Evolutionary conservation across 768 basidiomycete species (phyloP).

Genomic region (Russula earlei): DNA sequence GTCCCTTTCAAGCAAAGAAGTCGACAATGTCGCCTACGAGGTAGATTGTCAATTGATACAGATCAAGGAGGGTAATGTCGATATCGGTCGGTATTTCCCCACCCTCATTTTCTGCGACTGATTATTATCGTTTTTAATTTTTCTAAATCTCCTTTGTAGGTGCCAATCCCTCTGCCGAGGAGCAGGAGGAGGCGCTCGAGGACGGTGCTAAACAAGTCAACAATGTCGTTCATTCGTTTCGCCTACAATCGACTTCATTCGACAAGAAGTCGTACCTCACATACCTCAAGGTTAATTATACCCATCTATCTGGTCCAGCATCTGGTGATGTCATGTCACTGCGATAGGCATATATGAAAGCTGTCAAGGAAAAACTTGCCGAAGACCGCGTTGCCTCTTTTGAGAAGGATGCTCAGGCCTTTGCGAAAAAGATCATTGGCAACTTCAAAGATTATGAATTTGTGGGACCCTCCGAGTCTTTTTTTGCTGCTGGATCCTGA

Average conservation of each 20-base stretch:
- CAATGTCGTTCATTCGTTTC: constrained; percentile 89
- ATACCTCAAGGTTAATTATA: constrained; percentile 66
- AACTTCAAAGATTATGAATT: constrained; percentile 96
- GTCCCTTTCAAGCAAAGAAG: constrained; percentile 44
- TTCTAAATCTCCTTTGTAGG: constrained; percentile 37
- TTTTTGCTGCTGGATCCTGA: constrained; percentile 1
- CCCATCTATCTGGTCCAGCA: not conserved
- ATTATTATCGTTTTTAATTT: not conserved
- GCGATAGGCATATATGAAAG: constrained; percentile 85
- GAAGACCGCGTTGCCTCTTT: constrained; percentile 60
- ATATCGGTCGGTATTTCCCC: constrained; percentile 59
- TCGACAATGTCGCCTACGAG: constrained; percentile 78
- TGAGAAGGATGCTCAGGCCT: constrained; percentile 68
- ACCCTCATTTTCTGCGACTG: not conserved
- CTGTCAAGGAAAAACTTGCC: constrained; percentile 58
- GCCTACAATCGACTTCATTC: constrained; percentile 69
- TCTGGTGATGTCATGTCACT: not conserved
- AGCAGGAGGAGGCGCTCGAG: constrained; percentile 70
- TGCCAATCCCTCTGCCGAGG: constrained; percentile 90
- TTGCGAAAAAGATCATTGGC: constrained; percentile 80
- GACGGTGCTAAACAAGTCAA: constrained; percentile 71
- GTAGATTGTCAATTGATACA: constrained; percentile 70
- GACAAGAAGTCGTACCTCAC: constrained; percentile 84
- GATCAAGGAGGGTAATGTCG: constrained; percentile 70
- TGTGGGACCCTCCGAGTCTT: constrained; percentile 35